Base-by-base conservation (phyloP, 805 yeast species). In the Tetrapisispora iriomotensis region DNA sequence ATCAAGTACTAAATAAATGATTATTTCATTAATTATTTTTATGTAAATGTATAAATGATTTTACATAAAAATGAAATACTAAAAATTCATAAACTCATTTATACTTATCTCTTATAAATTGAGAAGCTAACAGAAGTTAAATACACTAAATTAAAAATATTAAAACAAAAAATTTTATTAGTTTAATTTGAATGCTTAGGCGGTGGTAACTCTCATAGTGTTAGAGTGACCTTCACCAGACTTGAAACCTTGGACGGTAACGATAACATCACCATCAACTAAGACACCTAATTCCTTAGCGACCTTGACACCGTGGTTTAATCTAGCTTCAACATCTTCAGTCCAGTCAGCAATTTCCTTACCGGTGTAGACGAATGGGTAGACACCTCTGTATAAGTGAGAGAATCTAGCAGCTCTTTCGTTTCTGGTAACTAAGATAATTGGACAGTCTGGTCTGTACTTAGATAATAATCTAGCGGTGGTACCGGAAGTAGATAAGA, bases 211-310 rank as follows among this genome's bases (percentile, higher is more conserved):
- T 75, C 97, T 90, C 67, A 92, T 76, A 49, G 98, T 92, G 83
- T 92, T 92, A 62, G 98, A 85, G 81, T 92, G 96, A 64, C 98
- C 98, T 52, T 86, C 75, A 71, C 97, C 97, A 66, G 90, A 83
- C 62, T 94, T 84, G 90, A 95, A 92, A 66, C 98, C 98, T 76
- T 92, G 98, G 67, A 92, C 82, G 62, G 95, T 84, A 52, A 92
- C 85, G 56, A 86, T 82, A 45, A 82, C 71, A 65, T 87, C 96
- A 67, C 95, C 95, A 67, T 77, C 79, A 56, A 70, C 67, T 64
- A 92, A 72, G 68, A 92, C 77, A 56, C 94, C 94, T 58, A 88
- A 77, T 48, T 75, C 80, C 58, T 80, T 73, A 53, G 95, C 96
- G 72, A 84, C 87, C 52, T 77, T 71, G 64, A 90, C 80, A 66